These are phyloP conservation scores for Fusarium musae DNA, from an alignment of 2,329 filamentous ascomycete species.

Conservation along the genomic window DNA sequence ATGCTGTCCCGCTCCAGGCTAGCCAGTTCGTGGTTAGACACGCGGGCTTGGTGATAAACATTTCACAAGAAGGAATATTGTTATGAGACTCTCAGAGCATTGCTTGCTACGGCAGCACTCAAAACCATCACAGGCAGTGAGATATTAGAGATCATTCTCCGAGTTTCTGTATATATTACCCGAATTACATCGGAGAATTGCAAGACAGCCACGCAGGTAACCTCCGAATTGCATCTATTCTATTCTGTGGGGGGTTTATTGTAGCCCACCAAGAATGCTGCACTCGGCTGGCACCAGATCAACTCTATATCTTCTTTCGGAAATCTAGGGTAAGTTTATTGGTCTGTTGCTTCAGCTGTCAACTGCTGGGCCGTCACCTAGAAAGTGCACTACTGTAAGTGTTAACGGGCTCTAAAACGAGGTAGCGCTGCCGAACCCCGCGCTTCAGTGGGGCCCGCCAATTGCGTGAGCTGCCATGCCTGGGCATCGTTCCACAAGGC, in stretches of 20 bases:
- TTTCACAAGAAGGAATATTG: not conserved
- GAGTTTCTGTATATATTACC: not conserved
- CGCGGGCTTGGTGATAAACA: not conserved
- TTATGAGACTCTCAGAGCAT: not conserved
- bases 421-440: conserved; percentile 42
- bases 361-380: not conserved
- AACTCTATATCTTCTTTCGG: not conserved
- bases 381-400: conserved; percentile 24
- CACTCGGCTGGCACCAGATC: not conserved
- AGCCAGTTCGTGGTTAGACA: not conserved
- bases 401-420: conserved; percentile 24
- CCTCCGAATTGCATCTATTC: not conserved
- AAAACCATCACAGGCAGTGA: not conserved
- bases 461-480: conserved; percentile 3
- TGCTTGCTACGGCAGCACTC: not conserved
- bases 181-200: not conserved
- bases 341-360: conserved; percentile 25
- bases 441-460: conserved; percentile 25
- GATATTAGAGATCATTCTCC: not conserved
- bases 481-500: conserved; percentile 32
- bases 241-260: not conserved
- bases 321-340: conserved; percentile 28
- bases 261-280: not conserved
- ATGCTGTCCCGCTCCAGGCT: conserved; percentile 8
- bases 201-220: not conserved